Evolutionary conservation across 441 rosid species (phyloP).

Genomic region (Gossypium davidsonii): DNA sequence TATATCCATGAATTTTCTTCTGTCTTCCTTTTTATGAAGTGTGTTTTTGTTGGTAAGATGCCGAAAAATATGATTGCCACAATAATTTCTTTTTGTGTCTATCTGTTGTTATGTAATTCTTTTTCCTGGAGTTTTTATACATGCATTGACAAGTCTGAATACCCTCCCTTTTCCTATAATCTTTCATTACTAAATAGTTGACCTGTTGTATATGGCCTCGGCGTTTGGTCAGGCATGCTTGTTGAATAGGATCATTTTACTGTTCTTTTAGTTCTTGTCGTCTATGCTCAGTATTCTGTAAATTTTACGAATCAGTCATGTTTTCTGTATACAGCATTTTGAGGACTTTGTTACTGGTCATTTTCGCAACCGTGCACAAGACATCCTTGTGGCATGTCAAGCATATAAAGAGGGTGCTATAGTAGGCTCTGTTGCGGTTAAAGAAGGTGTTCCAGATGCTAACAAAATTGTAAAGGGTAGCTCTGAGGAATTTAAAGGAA

Average conservation of each 20-base stretch:
- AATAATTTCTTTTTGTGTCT: neutral
- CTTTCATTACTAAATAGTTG: neutral
- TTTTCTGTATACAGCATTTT: conserved; percentile 38
- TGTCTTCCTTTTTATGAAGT: neutral
- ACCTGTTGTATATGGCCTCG: neutral
- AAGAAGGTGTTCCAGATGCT: conserved; percentile 25
- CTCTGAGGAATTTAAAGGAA: conserved; percentile 22
- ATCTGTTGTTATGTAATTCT: neutral
- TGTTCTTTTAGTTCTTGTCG: neutral
- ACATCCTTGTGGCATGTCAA: conserved; percentile 44
- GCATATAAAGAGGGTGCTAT: conserved; percentile 39
- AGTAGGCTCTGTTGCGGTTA: conserved; percentile 33
- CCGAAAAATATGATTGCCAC: neutral
- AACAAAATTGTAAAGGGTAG: conserved; percentile 9
- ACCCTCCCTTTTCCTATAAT: neutral
- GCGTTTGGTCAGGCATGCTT: neutral
- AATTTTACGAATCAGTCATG: neutral
- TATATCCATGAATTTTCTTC: neutral
- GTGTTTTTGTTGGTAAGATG: neutral
- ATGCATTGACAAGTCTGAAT: neutral
- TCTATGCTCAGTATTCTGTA: neutral
- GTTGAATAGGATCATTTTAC: neutral
- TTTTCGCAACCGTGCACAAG: conserved; percentile 32
- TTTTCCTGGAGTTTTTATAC: neutral
- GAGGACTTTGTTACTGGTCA: conserved; percentile 43